A percentile compares a stretch with the other conserved stretches of the same genome.
These are phyloP conservation scores for Hygrocybe punicea DNA, from an alignment of 768 basidiomycete species.

Conservation along the genomic window DNA sequence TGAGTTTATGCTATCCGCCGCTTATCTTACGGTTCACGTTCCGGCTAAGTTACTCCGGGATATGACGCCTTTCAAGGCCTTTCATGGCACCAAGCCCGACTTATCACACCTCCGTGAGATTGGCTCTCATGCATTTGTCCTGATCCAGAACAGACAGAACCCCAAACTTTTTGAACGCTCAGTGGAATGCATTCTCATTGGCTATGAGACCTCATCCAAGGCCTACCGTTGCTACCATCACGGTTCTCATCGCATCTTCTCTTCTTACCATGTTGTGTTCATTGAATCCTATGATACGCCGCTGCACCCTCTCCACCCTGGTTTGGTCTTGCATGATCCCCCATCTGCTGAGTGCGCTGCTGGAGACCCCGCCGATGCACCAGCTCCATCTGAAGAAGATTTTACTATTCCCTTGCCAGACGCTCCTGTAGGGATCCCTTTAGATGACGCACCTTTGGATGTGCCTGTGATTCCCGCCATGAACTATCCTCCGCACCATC, in stretches of 20 bases:
- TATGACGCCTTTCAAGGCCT: constrained; percentile 22
- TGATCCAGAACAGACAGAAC: constrained; percentile 25
- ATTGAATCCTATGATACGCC: constrained; percentile 18
- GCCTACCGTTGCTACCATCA: constrained; percentile 33
- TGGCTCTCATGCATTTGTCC: constrained; percentile 22
- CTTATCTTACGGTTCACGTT: constrained; percentile 12
- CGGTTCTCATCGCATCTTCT: constrained; percentile 12
- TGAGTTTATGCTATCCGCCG: constrained; percentile 31
- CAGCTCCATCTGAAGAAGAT: too few species aligned
- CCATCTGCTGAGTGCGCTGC: too few species aligned
- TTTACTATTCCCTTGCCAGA: too few species aligned
- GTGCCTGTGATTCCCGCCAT: too few species aligned
- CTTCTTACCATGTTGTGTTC: constrained; percentile 25
- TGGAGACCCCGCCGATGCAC: too few species aligned
- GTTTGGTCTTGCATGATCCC: neutral
- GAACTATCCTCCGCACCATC: too few species aligned
- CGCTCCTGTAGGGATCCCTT: too few species aligned
- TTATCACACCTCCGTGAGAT: constrained; percentile 31
- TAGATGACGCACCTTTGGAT: too few species aligned
- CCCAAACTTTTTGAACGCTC: constrained; percentile 20
- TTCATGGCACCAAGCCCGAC: constrained; percentile 21
- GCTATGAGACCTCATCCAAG: constrained; percentile 34
- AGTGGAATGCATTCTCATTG: constrained; percentile 24
- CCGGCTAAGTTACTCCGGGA: constrained; percentile 1
- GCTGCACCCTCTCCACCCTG: neutral